phyloP scores from a whole-genome alignment of 371 early-diverging fungal genomes.

The Mucor saturninus region DNA sequence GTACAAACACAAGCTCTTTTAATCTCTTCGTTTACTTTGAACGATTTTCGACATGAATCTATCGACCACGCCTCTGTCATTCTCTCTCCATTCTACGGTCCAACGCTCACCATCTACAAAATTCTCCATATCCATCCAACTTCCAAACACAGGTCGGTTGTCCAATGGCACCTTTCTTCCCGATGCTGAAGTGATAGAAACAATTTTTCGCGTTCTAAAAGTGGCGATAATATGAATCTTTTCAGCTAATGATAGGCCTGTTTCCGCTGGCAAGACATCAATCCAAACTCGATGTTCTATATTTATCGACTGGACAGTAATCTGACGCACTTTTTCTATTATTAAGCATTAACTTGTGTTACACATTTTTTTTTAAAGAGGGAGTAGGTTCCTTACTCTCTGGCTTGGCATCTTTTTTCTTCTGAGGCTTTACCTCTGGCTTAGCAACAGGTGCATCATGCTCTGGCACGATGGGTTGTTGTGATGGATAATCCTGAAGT shows the following conservation, averaged over 20 bases:
- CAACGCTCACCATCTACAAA: conserved; percentile 53
- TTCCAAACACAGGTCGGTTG: conserved; percentile 41
- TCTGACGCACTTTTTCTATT: conserved; percentile 41
- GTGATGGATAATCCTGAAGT: background rate
- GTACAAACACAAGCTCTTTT: background rate
- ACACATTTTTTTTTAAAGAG: background rate
- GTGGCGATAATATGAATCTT: conserved; percentile 56
- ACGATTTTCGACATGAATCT: conserved; percentile 39
- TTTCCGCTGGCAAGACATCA: conserved; percentile 49
- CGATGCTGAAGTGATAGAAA: conserved; percentile 44
- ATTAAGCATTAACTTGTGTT: background rate
- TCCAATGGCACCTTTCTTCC: conserved; percentile 48
- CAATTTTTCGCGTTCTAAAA: conserved; percentile 49
- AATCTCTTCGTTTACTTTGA: conserved; percentile 28
- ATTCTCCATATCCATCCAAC: conserved; percentile 47
- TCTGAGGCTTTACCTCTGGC: background rate
- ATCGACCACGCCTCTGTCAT: conserved; percentile 46
- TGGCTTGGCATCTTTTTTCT: conserved; percentile 9
- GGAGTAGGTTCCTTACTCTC: background rate
- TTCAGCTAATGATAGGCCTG: conserved; percentile 48
- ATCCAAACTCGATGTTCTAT: conserved; percentile 55
- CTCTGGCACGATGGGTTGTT: background rate
- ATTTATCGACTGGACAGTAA: conserved; percentile 56
- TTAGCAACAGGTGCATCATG: background rate
- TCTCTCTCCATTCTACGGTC: conserved; percentile 46